phyloP scores from a whole-genome alignment of 192 early-diverging fungal genomes.

The Umbelopsis vinacea region DNA sequence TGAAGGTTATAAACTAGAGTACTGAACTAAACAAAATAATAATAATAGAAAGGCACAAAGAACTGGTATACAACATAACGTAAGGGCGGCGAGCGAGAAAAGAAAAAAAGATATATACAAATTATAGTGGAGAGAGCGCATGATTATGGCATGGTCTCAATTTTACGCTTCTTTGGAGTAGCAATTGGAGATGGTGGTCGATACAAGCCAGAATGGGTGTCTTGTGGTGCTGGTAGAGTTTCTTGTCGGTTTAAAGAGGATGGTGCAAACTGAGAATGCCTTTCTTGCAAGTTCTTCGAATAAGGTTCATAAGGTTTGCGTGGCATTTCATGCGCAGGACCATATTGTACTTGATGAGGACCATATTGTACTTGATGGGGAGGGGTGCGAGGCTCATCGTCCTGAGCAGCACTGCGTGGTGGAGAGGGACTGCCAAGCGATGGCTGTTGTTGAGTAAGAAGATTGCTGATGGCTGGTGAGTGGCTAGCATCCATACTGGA shows the following conservation, averaged over 20 bases:
- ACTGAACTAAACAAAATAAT: no score
- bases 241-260: neutral
- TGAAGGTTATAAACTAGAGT: no score
- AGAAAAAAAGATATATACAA: neutral
- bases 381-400: constrained; percentile 14
- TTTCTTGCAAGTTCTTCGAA: neutral
- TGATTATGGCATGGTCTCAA: constrained; percentile 4
- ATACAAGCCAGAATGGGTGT: neutral
- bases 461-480: constrained; percentile 34
- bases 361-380: constrained; percentile 12
- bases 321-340: neutral
- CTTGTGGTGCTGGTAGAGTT: neutral
- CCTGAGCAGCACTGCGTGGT: constrained; percentile 8
- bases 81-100: neutral
- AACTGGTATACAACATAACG: neutral
- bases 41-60: neutral
- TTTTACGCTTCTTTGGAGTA: constrained; percentile 31
- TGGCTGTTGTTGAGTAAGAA: constrained; percentile 7
- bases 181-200: constrained; percentile 32
- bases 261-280: neutral
- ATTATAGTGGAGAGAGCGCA: neutral
- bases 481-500: constrained; percentile 30
- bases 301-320: constrained; percentile 10
- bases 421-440: constrained; percentile 13
- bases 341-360: constrained; percentile 13